Conservation (phyloP, 257 asterid genomes). For the Cynanchum wilfordii region DNA sequence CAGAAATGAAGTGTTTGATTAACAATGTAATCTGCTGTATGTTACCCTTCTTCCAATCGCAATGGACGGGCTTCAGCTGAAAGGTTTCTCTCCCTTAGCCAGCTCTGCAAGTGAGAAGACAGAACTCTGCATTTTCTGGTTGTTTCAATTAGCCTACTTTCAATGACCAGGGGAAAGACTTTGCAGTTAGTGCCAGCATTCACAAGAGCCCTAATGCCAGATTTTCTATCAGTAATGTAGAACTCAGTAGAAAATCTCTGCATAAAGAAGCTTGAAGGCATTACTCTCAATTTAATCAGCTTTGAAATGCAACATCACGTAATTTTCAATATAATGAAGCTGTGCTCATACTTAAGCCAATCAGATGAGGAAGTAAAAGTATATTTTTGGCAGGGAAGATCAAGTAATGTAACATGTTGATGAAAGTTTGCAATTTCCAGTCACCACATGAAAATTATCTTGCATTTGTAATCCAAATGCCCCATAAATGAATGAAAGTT, state of each 20-base stretch:
- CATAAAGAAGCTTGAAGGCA: constrained; percentile 12
- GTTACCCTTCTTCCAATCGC: constrained; percentile 41
- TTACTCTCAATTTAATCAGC: background rate
- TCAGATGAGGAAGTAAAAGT: background rate
- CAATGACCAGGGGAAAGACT: constrained; percentile 30
- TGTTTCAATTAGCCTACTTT: constrained; percentile 34
- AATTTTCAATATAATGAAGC: background rate
- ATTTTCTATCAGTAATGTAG: constrained; percentile 34
- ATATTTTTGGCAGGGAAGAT: background rate
- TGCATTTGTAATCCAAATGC: background rate
- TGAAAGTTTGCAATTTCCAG: background rate
- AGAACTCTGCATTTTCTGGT: constrained; percentile 23
- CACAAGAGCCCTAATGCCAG: constrained; percentile 32
- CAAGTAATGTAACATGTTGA: background rate
- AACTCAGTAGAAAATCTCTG: constrained; percentile 40
- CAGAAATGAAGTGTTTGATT: background rate
- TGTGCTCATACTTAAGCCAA: background rate
- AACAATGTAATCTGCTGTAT: background rate
- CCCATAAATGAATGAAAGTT: background rate
- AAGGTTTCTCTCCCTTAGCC: constrained; percentile 39
- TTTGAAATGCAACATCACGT: background rate
- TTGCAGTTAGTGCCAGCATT: constrained; percentile 35
- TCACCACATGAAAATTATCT: background rate
- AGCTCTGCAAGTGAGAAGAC: constrained; percentile 34
- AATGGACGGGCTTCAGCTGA: constrained; percentile 35